phyloP scores from a whole-genome alignment of 805 yeast genomes.

The Saturnispora hagleri region DNA sequence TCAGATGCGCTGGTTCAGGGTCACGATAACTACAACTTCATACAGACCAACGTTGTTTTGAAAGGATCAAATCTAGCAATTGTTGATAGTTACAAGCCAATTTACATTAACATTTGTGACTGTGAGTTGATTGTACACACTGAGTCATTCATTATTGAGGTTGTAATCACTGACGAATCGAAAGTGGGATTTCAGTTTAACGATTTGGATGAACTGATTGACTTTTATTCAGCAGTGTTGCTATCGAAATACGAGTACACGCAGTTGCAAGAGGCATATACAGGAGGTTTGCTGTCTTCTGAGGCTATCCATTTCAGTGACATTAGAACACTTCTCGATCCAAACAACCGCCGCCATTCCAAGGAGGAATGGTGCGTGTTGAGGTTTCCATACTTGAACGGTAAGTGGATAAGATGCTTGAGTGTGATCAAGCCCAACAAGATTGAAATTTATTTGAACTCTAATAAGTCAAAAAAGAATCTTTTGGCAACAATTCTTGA shows the following conservation, averaged over 20 bases:
- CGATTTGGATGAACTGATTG: slow-evolving; percentile 20
- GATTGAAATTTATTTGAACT: slow-evolving; percentile 43
- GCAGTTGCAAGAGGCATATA: slow-evolving; percentile 51
- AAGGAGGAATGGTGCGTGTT: slow-evolving; percentile 56
- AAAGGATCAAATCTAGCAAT: slow-evolving; percentile 49
- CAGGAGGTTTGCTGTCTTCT: slow-evolving; percentile 52
- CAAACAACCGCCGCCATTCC: slow-evolving; percentile 33
- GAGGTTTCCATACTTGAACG: slow-evolving; percentile 47
- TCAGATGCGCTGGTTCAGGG: neutral
- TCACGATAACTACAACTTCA: slow-evolving; percentile 15
- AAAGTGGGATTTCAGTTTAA: slow-evolving; percentile 20
- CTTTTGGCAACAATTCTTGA: slow-evolving; percentile 41
- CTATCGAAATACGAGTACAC: slow-evolving; percentile 49
- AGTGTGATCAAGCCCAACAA: slow-evolving; percentile 41
- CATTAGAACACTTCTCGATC: slow-evolving; percentile 47
- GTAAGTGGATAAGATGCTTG: slow-evolving; percentile 50
- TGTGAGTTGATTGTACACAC: slow-evolving; percentile 19
- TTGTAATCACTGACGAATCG: slow-evolving; percentile 21
- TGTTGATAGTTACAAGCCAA: slow-evolving; percentile 33
- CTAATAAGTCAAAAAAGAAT: slow-evolving; percentile 40
- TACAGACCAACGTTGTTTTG: slow-evolving; percentile 22
- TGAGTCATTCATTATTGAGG: slow-evolving; percentile 9
- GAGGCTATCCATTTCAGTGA: slow-evolving; percentile 51
- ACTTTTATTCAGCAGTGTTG: slow-evolving; percentile 37
- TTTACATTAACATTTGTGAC: slow-evolving; percentile 46